phyloP scores from a whole-genome alignment of 345 rosid species.

The Lepidium didymum region DNA sequence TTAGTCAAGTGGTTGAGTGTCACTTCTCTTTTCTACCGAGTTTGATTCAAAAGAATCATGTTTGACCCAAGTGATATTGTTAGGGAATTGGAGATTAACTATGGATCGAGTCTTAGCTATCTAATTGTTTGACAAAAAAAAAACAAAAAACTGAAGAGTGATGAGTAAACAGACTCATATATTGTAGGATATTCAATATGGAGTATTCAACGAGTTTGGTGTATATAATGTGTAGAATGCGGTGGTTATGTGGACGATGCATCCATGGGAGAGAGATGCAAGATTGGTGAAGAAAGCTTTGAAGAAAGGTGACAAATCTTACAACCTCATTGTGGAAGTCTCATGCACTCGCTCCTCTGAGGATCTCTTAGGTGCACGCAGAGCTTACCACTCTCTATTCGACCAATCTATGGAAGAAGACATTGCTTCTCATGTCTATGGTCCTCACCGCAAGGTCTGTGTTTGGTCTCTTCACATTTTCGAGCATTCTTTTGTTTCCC shows the following conservation, averaged over 20 bases:
- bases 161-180: too few species aligned
- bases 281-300: constrained; percentile 63
- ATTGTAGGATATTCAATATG: too few species aligned
- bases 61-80: too few species aligned
- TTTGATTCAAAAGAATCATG: too few species aligned
- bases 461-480: background rate
- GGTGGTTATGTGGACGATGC: constrained; percentile 59
- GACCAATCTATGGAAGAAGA: constrained; percentile 82
- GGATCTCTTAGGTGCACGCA: constrained; percentile 72
- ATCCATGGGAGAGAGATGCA: constrained; percentile 97
- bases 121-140: too few species aligned
- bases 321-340: constrained; percentile 57
- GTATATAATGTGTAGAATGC: constrained; percentile 45
- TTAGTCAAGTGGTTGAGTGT: too few species aligned
- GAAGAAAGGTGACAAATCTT: constrained; percentile 39
- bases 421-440: constrained; percentile 45
- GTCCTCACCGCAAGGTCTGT: constrained; percentile 48
- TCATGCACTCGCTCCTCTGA: constrained; percentile 79
- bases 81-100: too few species aligned
- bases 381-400: constrained; percentile 87
- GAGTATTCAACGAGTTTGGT: background rate
- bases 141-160: too few species aligned
- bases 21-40: too few species aligned
- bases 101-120: too few species aligned
- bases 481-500: background rate